Evolutionary conservation across 1,139 yeast species (phyloP).

Genomic region (Wickerhamomyces sp.): DNA sequence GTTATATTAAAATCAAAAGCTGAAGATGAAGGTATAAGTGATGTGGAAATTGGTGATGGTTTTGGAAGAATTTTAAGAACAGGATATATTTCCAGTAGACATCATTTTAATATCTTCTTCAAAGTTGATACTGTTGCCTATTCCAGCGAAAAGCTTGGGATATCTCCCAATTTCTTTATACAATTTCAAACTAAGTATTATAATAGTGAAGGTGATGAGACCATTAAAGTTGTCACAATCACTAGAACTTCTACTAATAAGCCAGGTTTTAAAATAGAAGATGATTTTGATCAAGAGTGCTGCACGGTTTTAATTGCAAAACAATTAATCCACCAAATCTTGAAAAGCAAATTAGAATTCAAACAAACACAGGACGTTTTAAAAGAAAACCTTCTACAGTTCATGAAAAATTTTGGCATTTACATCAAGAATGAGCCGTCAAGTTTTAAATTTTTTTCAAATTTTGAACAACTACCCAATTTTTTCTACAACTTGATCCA

Average conservation of each 20-base stretch:
- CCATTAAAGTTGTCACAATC: constrained; percentile 54
- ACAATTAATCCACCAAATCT: constrained; percentile 49
- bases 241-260: constrained; percentile 31
- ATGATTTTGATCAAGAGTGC: constrained; percentile 60
- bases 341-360: constrained; percentile 34
- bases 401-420: constrained; percentile 35
- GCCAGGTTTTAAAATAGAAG: constrained; percentile 17
- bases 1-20: constrained; percentile 24
- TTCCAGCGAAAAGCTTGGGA: constrained; percentile 7
- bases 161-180: constrained; percentile 29
- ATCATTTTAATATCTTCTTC: constrained; percentile 54
- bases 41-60: constrained; percentile 59
- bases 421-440: constrained; percentile 13
- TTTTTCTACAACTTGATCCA: constrained; percentile 55
- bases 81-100: constrained; percentile 51
- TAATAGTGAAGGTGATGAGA: constrained; percentile 52
- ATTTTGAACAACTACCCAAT: constrained; percentile 63
- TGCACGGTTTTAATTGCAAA: constrained; percentile 56
- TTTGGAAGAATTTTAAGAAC: constrained; percentile 53
- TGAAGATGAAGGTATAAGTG: constrained; percentile 50
- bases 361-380: constrained; percentile 16
- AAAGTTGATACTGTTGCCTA: constrained; percentile 51
- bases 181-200: constrained; percentile 62
- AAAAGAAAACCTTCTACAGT: constrained; percentile 28
- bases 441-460: constrained; percentile 45